Evolutionary conservation across 306 rosid species (phyloP).

Genomic region (Lupinus albus): DNA sequence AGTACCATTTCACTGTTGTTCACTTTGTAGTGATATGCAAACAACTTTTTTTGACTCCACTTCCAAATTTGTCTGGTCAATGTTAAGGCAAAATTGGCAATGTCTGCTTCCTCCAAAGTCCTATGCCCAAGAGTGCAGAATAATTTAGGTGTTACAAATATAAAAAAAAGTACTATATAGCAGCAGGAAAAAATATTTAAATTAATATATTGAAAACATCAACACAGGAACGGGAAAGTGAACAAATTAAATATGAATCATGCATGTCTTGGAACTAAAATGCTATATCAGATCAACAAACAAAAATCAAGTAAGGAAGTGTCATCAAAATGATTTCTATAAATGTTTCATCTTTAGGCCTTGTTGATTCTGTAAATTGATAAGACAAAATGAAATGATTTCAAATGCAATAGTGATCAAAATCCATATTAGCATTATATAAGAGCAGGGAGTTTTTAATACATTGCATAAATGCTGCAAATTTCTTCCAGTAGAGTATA

Average conservation of each 20-base stretch:
- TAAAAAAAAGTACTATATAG: neutral
- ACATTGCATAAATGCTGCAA: constrained; percentile 4
- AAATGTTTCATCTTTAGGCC: constrained; percentile 25
- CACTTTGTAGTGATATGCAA: constrained; percentile 15
- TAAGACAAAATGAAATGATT: neutral
- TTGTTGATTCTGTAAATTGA: neutral
- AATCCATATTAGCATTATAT: constrained; percentile 29
- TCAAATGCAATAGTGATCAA: constrained; percentile 8
- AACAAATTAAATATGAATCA: constrained; percentile 31
- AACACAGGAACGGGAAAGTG: neutral
- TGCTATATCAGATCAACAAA: constrained; percentile 22
- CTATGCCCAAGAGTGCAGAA: constrained; percentile 36
- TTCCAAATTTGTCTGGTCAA: constrained; percentile 30
- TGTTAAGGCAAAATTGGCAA: constrained; percentile 30
- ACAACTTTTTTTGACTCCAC: constrained; percentile 30
- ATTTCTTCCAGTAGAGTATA: constrained; percentile 7
- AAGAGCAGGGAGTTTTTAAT: constrained; percentile 12
- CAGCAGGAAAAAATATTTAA: neutral
- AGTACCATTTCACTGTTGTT: constrained; percentile 40
- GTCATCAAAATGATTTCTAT: constrained; percentile 13
- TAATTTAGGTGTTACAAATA: neutral
- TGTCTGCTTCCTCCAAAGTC: constrained; percentile 31
- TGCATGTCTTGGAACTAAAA: constrained; percentile 5
- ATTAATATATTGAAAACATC: neutral
- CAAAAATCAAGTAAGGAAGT: constrained; percentile 29